Conservation (phyloP, 306 rosid species). For the Pyrus communis region DNA sequence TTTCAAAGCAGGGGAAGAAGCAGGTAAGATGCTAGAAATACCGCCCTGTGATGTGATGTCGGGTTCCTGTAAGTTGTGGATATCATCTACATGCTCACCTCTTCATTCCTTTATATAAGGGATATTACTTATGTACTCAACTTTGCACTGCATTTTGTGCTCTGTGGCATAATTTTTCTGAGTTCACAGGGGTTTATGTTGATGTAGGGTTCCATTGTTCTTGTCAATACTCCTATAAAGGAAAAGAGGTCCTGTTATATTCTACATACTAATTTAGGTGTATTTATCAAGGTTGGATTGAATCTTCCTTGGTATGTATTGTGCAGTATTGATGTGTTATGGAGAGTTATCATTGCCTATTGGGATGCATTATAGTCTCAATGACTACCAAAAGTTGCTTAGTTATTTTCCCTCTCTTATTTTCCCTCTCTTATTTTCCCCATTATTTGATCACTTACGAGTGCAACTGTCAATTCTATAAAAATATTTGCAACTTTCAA, state of each 20-base stretch:
- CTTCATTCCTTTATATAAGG: background rate
- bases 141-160: conserved; percentile 1
- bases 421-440: background rate
- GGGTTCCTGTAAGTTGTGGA: background rate
- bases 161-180: background rate
- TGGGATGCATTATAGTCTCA: too few species aligned
- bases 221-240: background rate
- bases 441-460: background rate
- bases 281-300: background rate
- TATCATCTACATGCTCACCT: background rate
- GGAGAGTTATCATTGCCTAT: background rate
- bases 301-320: background rate
- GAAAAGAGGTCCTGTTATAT: background rate
- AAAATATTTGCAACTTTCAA: background rate
- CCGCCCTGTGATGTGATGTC: conserved; percentile 9
- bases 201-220: background rate
- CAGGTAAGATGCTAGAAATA: conserved; percentile 55
- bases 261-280: background rate
- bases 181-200: background rate
- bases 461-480: background rate
- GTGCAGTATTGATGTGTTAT: background rate
- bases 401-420: background rate
- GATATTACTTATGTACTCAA: background rate
- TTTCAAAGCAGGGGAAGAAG: conserved; percentile 96
- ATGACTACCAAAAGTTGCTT: background rate